A percentile compares a stretch with the other conserved stretches of the same genome.
phyloP scores from a whole-genome alignment of 23 red algal species.

The Gracilariopsis chorda region DNA sequence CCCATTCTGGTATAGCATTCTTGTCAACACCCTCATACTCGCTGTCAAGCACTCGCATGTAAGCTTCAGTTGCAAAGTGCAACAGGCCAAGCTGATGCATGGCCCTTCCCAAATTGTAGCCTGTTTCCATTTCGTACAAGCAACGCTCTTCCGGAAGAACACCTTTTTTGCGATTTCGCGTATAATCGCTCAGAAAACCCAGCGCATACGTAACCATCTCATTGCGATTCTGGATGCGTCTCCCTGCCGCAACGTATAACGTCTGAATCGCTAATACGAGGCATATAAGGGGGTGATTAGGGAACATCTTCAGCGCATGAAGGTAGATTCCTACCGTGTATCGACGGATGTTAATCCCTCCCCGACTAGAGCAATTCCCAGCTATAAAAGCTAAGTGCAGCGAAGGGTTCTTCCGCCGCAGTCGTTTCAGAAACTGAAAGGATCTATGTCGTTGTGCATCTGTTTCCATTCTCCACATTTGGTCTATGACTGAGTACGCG shows the following conservation, averaged over 20 bases:
- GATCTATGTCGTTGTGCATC: slow-evolving; percentile 23
- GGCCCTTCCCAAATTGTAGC: slow-evolving; percentile 78
- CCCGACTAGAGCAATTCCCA: slow-evolving; percentile 16
- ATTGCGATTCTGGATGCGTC: slow-evolving; percentile 46
- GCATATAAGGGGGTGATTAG: slow-evolving; percentile 49
- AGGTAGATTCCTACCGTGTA: slow-evolving; percentile 53
- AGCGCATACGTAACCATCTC: slow-evolving; percentile 49
- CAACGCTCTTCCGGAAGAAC: background rate
- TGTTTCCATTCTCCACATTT: background rate
- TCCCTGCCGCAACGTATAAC: slow-evolving; percentile 34
- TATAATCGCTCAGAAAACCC: slow-evolving; percentile 32
- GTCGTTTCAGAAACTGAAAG: slow-evolving; percentile 10
- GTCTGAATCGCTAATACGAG: slow-evolving; percentile 29
- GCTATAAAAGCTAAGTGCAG: slow-evolving; percentile 3
- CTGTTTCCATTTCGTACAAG: slow-evolving; percentile 57
- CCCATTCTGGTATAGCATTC: background rate
- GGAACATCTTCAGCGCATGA: slow-evolving; percentile 26
- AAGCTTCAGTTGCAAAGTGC: slow-evolving; percentile 50
- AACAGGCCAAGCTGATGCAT: slow-evolving; percentile 80
- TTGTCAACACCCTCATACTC: background rate
- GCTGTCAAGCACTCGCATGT: slow-evolving; percentile 47
- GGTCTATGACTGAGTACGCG: slow-evolving; percentile 30
- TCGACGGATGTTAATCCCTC: slow-evolving; percentile 28
- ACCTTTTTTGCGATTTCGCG: slow-evolving; percentile 16
- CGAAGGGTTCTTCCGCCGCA: slow-evolving; percentile 29